These are phyloP conservation scores for Paralagenidium karlingii DNA, from an alignment of 352 stramenopile species.

Conservation along the genomic window DNA sequence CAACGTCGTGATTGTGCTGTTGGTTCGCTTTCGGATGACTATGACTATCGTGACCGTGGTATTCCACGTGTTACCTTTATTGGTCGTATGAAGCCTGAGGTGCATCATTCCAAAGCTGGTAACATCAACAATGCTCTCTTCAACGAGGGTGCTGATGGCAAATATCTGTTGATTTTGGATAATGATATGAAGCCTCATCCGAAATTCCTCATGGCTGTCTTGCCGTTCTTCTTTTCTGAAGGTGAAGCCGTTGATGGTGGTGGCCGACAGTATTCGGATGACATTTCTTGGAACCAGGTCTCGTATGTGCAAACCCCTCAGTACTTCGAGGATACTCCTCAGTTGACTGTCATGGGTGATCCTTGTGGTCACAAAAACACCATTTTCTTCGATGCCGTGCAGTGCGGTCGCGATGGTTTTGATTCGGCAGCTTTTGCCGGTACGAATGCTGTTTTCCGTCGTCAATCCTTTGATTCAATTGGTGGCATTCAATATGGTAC, in stretches of 20 bases:
- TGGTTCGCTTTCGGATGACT: slow-evolving; percentile 79
- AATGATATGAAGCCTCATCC: slow-evolving; percentile 88
- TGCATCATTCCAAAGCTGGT: slow-evolving; percentile 85
- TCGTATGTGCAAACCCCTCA: slow-evolving; percentile 83
- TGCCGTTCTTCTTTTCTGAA: slow-evolving; percentile 86
- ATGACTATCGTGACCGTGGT: slow-evolving; percentile 83
- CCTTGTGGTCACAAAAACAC: slow-evolving; percentile 84
- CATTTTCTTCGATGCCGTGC: slow-evolving; percentile 85
- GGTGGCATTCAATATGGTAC: slow-evolving; percentile 84
- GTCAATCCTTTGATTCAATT: slow-evolving; percentile 81
- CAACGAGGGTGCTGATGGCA: slow-evolving; percentile 81
- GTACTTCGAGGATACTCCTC: slow-evolving; percentile 83
- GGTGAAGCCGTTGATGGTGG: slow-evolving; percentile 72
- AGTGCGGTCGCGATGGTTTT: slow-evolving; percentile 80
- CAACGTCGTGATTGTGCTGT: slow-evolving; percentile 78
- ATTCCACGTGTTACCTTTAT: slow-evolving; percentile 79
- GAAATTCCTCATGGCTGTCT: slow-evolving; percentile 75
- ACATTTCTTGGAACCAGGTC: slow-evolving; percentile 85
- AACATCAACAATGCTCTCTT: slow-evolving; percentile 89
- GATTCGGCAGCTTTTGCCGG: slow-evolving; percentile 81
- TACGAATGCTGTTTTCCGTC: slow-evolving; percentile 84
- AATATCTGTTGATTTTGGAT: slow-evolving; percentile 86
- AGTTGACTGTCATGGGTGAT: slow-evolving; percentile 78
- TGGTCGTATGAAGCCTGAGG: slow-evolving; percentile 80
- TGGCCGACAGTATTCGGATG: slow-evolving; percentile 77